Evolutionary conservation across 139 green algal species (phyloP).

Genomic region (Auxenochlorella pyrenoidosa): DNA sequence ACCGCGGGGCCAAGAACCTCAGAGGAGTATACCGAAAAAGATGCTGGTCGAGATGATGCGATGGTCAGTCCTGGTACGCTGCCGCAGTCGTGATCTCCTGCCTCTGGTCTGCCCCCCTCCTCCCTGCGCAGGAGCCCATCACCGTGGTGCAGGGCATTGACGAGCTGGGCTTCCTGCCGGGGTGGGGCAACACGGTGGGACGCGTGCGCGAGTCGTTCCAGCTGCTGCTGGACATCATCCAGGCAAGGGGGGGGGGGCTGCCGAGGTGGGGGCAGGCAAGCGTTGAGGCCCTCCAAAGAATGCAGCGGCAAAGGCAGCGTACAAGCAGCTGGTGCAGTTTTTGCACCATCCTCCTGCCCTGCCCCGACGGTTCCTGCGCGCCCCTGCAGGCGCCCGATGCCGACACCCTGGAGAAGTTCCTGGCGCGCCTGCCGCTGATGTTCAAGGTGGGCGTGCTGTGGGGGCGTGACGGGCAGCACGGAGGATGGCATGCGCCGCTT

Average conservation of each 20-base stretch:
- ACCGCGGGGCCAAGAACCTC: too few species aligned
- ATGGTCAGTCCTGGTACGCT: too few species aligned
- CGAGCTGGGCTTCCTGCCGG: slow-evolving; percentile 75
- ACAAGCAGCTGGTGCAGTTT: background rate
- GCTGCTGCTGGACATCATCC: slow-evolving; percentile 79
- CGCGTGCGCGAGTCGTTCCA: slow-evolving; percentile 64
- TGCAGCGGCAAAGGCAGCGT: too few species aligned
- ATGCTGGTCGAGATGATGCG: too few species aligned
- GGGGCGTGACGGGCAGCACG: background rate
- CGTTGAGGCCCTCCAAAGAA: background rate
- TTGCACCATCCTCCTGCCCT: background rate
- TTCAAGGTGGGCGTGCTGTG: slow-evolving; percentile 47
- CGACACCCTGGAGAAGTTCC: slow-evolving; percentile 72
- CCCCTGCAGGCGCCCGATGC: slow-evolving; percentile 69
- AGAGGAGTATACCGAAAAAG: too few species aligned
- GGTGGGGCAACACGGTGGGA: slow-evolving; percentile 76
- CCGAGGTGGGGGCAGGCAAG: background rate
- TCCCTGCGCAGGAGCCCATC: slow-evolving; percentile 22
- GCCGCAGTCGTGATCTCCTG: too few species aligned
- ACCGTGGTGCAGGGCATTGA: slow-evolving; percentile 43
- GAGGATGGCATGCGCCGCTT: background rate
- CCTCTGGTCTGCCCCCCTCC: too few species aligned
- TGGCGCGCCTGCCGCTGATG: slow-evolving; percentile 75
- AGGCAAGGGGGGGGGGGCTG: slow-evolving; percentile 39
- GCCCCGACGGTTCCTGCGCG: background rate